Evolutionary conservation across 371 early-diverging fungal species (phyloP).

Genomic region (Sporodiniella umbellata): DNA sequence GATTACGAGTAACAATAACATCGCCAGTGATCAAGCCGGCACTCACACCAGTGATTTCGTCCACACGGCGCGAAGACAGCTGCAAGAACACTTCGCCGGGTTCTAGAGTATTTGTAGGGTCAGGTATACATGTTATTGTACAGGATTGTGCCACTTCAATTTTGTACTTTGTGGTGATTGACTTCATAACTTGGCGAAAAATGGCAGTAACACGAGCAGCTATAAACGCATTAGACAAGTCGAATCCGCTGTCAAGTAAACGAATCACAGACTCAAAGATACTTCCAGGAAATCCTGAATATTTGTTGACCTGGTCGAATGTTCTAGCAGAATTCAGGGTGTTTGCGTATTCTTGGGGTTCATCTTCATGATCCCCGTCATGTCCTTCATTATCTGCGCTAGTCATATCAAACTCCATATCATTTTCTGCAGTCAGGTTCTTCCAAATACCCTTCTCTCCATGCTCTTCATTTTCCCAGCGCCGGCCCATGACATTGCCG

Average conservation of each 20-base stretch:
- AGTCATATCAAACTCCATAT: too few relatives aligned
- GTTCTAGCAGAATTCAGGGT: background rate
- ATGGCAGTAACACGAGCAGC: constrained; percentile 34
- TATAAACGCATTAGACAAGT: constrained; percentile 35
- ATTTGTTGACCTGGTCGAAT: constrained; percentile 16
- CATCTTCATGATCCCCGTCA: too few relatives aligned
- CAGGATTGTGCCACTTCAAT: constrained; percentile 45
- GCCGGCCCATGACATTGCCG: constrained; percentile 27
- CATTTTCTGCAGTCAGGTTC: constrained; percentile 8
- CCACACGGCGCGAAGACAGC: constrained; percentile 26
- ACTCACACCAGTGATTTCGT: constrained; percentile 37
- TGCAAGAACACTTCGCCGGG: constrained; percentile 41
- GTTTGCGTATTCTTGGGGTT: too few relatives aligned
- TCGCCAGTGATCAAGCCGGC: constrained; percentile 41
- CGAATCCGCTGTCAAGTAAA: constrained; percentile 45
- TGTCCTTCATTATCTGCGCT: too few relatives aligned
- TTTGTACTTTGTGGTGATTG: constrained; percentile 33
- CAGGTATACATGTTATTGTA: constrained; percentile 44
- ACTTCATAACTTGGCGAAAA: constrained; percentile 31
- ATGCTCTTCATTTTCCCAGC: constrained; percentile 31
- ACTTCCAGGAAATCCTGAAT: constrained; percentile 37
- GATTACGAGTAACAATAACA: constrained; percentile 42
- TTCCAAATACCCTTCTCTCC: constrained; percentile 28
- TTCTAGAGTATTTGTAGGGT: constrained; percentile 38
- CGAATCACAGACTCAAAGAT: constrained; percentile 34